Percentiles rank a stretch among this genome's conserved stretches.
Conservation (phyloP, 1,284 basidiomycete genomes). For the Cerrena zonata region DNA sequence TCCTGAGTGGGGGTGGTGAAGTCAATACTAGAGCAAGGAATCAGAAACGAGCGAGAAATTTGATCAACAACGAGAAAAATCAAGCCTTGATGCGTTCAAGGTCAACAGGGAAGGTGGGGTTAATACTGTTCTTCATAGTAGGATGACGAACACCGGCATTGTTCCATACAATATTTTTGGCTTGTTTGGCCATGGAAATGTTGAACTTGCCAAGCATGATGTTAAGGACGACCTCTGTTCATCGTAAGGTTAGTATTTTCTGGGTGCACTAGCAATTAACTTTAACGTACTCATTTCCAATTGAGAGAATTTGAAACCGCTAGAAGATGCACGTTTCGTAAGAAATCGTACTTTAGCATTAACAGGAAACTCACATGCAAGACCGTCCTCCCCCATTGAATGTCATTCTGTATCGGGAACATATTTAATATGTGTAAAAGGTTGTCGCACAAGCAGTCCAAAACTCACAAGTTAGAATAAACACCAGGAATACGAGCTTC, state of each 20-base stretch:
- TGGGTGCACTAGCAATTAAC: no score
- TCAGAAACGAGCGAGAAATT: no score
- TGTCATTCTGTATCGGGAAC: slow-evolving; percentile 23
- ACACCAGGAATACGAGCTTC: no score
- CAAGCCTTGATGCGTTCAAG: no score
- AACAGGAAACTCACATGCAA: slow-evolving; percentile 25
- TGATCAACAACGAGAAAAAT: no score
- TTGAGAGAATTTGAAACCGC: no score
- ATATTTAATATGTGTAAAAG: not conserved
- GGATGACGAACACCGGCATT: no score
- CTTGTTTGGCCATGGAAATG: slow-evolving; percentile 2
- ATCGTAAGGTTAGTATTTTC: not conserved
- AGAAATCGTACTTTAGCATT: not conserved
- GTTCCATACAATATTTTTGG: slow-evolving; percentile 13
- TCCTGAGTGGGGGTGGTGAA: no score
- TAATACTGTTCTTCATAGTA: no score
- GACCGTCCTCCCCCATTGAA: slow-evolving; percentile 28
- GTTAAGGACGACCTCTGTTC: slow-evolving; percentile 13
- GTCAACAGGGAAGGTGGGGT: no score
- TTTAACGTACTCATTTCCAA: slow-evolving; percentile 3
- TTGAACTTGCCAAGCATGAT: slow-evolving; percentile 6
- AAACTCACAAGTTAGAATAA: slow-evolving; percentile 23
- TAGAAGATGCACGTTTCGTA: not conserved
- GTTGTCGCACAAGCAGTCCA: not conserved
- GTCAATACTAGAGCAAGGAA: no score